Evolutionary conservation across 1,284 basidiomycete species (phyloP), one percentile per base, ranked within the genome.

Genomic region (Cryptococcus sp.): DNA sequence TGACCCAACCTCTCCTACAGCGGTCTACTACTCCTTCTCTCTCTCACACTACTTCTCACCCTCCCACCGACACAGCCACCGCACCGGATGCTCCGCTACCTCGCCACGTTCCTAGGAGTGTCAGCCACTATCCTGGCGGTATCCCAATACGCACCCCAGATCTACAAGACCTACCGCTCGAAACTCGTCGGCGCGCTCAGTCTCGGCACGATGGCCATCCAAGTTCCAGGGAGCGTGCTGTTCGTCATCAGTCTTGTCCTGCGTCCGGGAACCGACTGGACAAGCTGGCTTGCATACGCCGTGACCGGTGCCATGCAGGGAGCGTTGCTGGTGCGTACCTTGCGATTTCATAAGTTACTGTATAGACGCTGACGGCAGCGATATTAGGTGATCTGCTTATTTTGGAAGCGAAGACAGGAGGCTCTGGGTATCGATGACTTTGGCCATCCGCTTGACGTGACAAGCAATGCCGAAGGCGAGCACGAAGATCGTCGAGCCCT

Each of bases 171-270:
- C 1, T 93, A 88, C 68, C 80, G 81, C 7, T 80, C 85, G 41
- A 88, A 87, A 69, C 84, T 94, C 7, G 94, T 98, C 8, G 94
- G 93, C 11, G 92, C 93, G 1, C 82, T 98, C 22, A 93, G 89
- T 68, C 89, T 98, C 64, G 88, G 88, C 1, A 96, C 92, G 85
- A 97, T 99, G 95, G 53, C 65, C 47, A 88, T 99, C 22, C 94
- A 99, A 78, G 92, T 88, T 7, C 95, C 95, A 0, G 95, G 95
- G 2, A 89, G 90, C 0, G 82, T 92, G 20, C 77, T 93, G 41
- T 97, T 99, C 85, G 89, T 93, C 15, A 74, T 89, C 42, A 91
- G 89, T 61, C 88, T 96, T 62, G 88, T 87, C 10, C 76, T 90
- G n/a, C 79, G 87, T 82, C 85, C 68, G 13, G 88, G 89, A 0